phyloP scores from a whole-genome alignment of 116 monocot species.

The Papilionanthe hybrid region DNA sequence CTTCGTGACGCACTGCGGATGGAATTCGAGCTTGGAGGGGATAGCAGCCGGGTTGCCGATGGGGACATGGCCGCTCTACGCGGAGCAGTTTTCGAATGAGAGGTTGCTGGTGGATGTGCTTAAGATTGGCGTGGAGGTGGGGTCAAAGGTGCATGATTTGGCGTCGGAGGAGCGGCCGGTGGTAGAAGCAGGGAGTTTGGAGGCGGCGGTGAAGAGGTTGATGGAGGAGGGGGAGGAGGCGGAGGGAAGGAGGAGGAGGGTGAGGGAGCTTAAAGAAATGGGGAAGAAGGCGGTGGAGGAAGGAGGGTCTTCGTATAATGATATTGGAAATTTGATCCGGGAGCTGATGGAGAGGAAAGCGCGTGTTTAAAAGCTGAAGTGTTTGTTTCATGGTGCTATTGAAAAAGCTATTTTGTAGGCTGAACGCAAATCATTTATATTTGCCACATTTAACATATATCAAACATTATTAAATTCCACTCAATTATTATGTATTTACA shows the following conservation, averaged over 20 bases:
- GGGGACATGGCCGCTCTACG: slow-evolving; percentile 6
- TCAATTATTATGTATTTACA: no score
- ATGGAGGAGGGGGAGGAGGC: slow-evolving; percentile 15
- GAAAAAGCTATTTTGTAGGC: no score
- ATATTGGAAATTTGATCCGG: slow-evolving; percentile 4
- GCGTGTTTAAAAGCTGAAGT: neutral
- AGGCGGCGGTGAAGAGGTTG: neutral
- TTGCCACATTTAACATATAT: no score
- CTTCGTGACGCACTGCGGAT: slow-evolving; percentile 7
- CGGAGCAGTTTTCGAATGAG: slow-evolving; percentile 11
- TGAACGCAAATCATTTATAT: no score
- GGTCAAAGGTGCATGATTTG: neutral
- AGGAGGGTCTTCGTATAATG: slow-evolving; percentile 12
- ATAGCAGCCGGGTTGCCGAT: neutral
- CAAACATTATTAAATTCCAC: no score
- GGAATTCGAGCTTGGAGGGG: slow-evolving; percentile 15
- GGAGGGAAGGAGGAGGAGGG: slow-evolving; percentile 6
- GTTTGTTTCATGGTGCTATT: no score
- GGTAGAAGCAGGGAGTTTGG: neutral
- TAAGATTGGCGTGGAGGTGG: slow-evolving; percentile 2
- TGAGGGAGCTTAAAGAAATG: slow-evolving; percentile 1
- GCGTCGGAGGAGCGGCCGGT: neutral
- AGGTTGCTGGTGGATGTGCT: slow-evolving; percentile 8
- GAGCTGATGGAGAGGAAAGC: slow-evolving; percentile 10
- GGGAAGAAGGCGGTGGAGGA: slow-evolving; percentile 9